Percentiles rank a stretch among this genome's conserved stretches.
Evolutionary conservation across 2,329 filamentous ascomycete species (phyloP).

Genomic region (Colletotrichum plurivorum): DNA sequence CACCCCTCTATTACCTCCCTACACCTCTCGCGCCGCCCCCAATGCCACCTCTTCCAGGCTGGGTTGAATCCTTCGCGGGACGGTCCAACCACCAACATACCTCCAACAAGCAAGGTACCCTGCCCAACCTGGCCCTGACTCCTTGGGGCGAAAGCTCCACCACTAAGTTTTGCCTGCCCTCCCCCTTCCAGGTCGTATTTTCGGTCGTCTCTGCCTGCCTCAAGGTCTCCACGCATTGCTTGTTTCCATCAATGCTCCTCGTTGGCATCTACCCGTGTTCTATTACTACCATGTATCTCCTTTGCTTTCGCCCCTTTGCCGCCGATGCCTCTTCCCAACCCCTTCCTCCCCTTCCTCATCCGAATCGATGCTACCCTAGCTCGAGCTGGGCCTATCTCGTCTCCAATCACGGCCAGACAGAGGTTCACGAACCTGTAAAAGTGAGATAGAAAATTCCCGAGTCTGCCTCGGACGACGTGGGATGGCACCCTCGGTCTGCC

Average conservation of each 20-base stretch:
- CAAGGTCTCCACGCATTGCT: neutral
- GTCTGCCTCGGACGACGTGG: conserved; percentile 10
- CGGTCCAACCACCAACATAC: conserved; percentile 26
- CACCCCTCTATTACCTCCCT: neutral
- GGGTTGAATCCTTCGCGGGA: conserved; percentile 31
- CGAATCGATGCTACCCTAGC: conserved; percentile 2
- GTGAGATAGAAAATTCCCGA: conserved; percentile 7
- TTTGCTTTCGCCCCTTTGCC: neutral
- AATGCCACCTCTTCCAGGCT: conserved; percentile 29
- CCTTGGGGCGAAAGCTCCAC: neutral
- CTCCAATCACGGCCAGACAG: conserved; percentile 6
- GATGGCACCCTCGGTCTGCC: neutral
- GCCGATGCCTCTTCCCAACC: neutral
- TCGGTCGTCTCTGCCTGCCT: neutral
- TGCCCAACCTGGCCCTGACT: conserved; percentile 6
- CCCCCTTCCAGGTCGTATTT: no score
- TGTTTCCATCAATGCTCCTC: no score
- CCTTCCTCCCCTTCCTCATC: conserved; percentile 1
- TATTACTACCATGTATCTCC: neutral
- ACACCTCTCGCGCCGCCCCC: conserved; percentile 33
- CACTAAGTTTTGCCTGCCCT: neutral
- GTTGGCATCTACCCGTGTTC: no score
- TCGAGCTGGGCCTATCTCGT: no score
- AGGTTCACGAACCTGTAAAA: neutral
- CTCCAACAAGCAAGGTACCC: conserved; percentile 12